phyloP scores from a whole-genome alignment of 805 yeast genomes.

The Wickerhamomyces bovis region DNA sequence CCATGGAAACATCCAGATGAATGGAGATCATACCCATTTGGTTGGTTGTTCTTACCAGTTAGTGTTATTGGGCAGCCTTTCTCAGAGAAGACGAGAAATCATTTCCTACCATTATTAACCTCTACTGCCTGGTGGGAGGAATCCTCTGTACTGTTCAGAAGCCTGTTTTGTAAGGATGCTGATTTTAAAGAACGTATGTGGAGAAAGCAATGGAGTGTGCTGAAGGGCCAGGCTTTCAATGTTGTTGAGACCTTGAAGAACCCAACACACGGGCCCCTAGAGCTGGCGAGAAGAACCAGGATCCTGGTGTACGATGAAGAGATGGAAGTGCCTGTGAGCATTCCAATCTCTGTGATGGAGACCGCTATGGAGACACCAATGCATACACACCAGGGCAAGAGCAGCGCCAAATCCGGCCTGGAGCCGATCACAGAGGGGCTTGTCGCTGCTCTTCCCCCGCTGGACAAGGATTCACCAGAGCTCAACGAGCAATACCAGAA shows the following conservation, averaged over 20 bases:
- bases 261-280: slow-evolving; percentile 59
- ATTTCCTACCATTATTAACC: slow-evolving; percentile 52
- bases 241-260: slow-evolving; percentile 59
- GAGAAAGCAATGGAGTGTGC: slow-evolving; percentile 59
- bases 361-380: slow-evolving; percentile 41
- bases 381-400: background rate
- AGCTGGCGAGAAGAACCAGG: slow-evolving; percentile 52
- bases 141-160: slow-evolving; percentile 39
- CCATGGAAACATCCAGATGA: slow-evolving; percentile 84
- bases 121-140: slow-evolving; percentile 70
- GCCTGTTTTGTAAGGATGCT: slow-evolving; percentile 46
- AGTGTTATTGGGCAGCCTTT: slow-evolving; percentile 64
- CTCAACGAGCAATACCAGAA: slow-evolving; percentile 19
- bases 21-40: slow-evolving; percentile 75
- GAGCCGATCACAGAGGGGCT: background rate
- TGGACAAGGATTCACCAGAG: slow-evolving; percentile 3
- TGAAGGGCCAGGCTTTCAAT: slow-evolving; percentile 75
- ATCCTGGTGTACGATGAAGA: slow-evolving; percentile 55
- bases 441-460: background rate
- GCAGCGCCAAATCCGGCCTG: background rate
- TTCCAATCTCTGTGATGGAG: slow-evolving; percentile 31
- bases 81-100: slow-evolving; percentile 45
- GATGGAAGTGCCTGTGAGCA: slow-evolving; percentile 48
- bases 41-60: slow-evolving; percentile 67
- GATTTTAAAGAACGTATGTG: slow-evolving; percentile 65